Base-by-base conservation (phyloP, 129 eudicot species). In the Pseudognaphalium luteoalbum region DNA sequence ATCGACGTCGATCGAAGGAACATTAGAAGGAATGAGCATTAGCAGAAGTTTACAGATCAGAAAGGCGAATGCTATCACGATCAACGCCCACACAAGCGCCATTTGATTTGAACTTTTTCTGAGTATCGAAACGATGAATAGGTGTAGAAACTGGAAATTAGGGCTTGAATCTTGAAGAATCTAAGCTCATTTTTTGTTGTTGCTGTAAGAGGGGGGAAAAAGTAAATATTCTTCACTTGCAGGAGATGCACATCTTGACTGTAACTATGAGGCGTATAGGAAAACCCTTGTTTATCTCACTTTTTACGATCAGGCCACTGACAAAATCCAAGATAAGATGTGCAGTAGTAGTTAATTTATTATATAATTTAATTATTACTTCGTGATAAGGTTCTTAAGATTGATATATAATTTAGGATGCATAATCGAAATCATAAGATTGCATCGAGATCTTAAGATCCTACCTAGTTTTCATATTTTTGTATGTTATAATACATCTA, bases 1-100 rank as follows among this genome's bases (percentile, higher is more conserved):
- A 52, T 94, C 97, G 42, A 94, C 97, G 70, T 94, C 97, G 76
- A 94, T 91, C 30, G 98, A 94, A 67, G 97, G 98, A 16, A 94
- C 97, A 68, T 94, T 94, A 25, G 96, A 79, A 65, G 98, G 98
- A 76, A 94, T 88, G 84, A 94, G 96, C 97, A 94, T 91, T 17
- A 94, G 80, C 4, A 94, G 81, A 70, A 91, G 85, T 69, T 80
- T 91, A 77, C 98, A 94, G 84, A 94, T 75, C 30, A 86, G 93
- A 59, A 78, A 85, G 30, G 98, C 98, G 32, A 94, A 68, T 5
- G 93, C 98, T 19, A 89, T 54, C 44, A 94, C 98, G 34, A 88
- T 68, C 82, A 91, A 68, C 44, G 93, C 70, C 98, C 97, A 94
- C 97, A 92, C 84, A 34, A 94, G 88, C 83, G 90, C 93, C 98